phyloP scores from a whole-genome alignment of 495 filamentous ascomycete genomes.

The Pseudomonodictys pantanalensis region DNA sequence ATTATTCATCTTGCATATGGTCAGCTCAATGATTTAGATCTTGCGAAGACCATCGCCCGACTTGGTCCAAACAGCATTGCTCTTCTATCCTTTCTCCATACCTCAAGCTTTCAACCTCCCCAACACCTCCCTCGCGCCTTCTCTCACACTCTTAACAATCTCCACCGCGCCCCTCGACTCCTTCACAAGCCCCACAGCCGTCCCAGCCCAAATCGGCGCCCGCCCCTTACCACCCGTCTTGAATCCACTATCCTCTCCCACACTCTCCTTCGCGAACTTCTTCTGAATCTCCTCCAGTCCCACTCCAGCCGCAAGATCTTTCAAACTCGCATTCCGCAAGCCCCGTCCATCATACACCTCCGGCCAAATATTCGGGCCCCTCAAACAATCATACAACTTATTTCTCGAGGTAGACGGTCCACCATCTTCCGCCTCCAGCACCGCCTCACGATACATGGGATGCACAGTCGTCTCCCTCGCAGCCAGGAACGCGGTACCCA shows the following conservation, averaged over 20 bases:
- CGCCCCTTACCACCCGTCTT: constrained; percentile 52
- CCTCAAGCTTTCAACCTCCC: too few relatives aligned
- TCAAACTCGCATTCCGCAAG: constrained; percentile 59
- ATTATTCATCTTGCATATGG: too few relatives aligned
- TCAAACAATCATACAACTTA: constrained; percentile 65
- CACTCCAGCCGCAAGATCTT: constrained; percentile 55
- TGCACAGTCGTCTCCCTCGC: constrained; percentile 60
- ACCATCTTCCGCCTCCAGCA: constrained; percentile 61
- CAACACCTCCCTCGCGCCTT: constrained; percentile 25
- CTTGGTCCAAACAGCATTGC: too few relatives aligned
- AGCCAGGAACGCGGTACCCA: constrained; percentile 72
- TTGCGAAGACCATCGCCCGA: too few relatives aligned
- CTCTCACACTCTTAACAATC: constrained; percentile 46
- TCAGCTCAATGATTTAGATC: too few relatives aligned
- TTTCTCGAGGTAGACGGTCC: constrained; percentile 61
- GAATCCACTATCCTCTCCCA: constrained; percentile 46
- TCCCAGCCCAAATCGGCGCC: constrained; percentile 65
- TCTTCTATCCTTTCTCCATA: too few relatives aligned
- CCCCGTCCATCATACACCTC: constrained; percentile 59
- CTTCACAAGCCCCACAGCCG: constrained; percentile 52
- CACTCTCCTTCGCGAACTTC: constrained; percentile 53
- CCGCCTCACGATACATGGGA: constrained; percentile 56
- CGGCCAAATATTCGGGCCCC: constrained; percentile 69
- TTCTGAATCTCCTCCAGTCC: constrained; percentile 57
- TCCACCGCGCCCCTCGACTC: constrained; percentile 45